Evolutionary conservation across 2,329 filamentous ascomycete genomes (phyloP), one percentile per base, ranked within the genome.

Genomic region (Colletotrichum australisinense): DNA sequence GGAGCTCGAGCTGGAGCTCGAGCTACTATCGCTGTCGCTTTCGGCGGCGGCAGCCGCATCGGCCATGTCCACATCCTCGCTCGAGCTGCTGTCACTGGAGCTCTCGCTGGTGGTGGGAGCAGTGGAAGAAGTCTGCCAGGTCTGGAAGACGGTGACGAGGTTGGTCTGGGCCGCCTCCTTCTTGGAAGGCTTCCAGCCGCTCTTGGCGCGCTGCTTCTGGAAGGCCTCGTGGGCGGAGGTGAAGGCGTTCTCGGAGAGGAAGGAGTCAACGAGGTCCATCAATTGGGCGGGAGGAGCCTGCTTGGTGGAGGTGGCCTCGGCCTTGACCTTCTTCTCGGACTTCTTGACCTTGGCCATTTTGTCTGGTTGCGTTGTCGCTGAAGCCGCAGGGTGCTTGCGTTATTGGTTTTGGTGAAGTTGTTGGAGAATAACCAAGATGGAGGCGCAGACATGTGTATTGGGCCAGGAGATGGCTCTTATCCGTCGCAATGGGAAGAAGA

Each of bases 231-330:
- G 89, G 58, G 93, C 89, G 72, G 86, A 86, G 60, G 86, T 81
- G 78, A 94, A 93, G n/a, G 90, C 88, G 80, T 93, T 88, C 58
- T 92, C 88, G 55, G 87, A 87, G 63, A 95, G 86, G 81, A 95
- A 95, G 26, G 84, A 82, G 75, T 90, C 90, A 77, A 95, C 88
- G 19, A 94, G 85, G 74, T 91, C 89, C 79, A 95, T 85, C 46
- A 95, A 84, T 81, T 93, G 88, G 32, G 88, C 82, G 5, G 92
- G 88, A 30, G 90, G 86, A 59, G 84, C 80, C 32, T 81, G 72
- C 32, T 76, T 60, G 52, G 75, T 72, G 57, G 75, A 68, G 35
- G 76, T 69, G 62, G 78, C 30, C 58, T 74, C 59, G 65, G 74
- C 65, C 74, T 77, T 78, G 38, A 70, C 62, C 74, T 74, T 74